phyloP scores from a whole-genome alignment of 1,284 basidiomycete genomes.

The Cutaneotrichosporon arboriforme region DNA sequence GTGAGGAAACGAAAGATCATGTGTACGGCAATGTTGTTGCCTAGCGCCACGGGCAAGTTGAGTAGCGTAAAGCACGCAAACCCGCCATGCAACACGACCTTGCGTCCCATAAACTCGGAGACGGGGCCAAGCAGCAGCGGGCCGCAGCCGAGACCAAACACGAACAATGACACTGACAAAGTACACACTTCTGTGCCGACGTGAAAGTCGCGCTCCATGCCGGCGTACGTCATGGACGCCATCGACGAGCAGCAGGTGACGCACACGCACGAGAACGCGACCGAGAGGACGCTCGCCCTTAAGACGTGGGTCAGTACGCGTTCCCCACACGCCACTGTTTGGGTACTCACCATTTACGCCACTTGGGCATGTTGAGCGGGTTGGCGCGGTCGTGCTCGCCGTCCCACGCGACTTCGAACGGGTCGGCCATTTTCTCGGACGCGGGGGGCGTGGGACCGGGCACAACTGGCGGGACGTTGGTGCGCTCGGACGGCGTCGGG shows the following conservation, averaged over 20 bases:
- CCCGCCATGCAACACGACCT: conserved; percentile 26
- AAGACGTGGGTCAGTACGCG: conserved; percentile 1
- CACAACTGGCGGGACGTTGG: too few species aligned
- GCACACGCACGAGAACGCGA: conserved; percentile 49
- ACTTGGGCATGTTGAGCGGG: conserved; percentile 33
- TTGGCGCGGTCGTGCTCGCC: conserved; percentile 31
- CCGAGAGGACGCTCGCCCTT: conserved; percentile 30
- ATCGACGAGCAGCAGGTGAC: conserved; percentile 67
- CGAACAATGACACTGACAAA: conserved; percentile 64
- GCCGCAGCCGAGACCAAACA: conserved; percentile 53
- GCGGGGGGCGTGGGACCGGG: neutral
- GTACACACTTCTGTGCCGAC: conserved; percentile 64
- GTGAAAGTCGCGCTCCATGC: conserved; percentile 57
- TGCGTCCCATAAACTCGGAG: conserved; percentile 57
- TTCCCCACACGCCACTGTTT: neutral
- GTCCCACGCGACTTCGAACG: conserved; percentile 35
- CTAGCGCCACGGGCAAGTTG: conserved; percentile 63
- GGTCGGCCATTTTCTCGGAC: conserved; percentile 15
- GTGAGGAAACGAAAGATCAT: conserved; percentile 66
- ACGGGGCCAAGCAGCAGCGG: conserved; percentile 57
- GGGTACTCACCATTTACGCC: conserved; percentile 38
- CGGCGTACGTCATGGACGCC: conserved; percentile 62
- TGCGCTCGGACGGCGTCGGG: too few species aligned
- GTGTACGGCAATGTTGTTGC: conserved; percentile 51
- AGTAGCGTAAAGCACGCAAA: conserved; percentile 47